phyloP scores from a whole-genome alignment of 164 flowering plant genomes.

The Stephania japonica region DNA sequence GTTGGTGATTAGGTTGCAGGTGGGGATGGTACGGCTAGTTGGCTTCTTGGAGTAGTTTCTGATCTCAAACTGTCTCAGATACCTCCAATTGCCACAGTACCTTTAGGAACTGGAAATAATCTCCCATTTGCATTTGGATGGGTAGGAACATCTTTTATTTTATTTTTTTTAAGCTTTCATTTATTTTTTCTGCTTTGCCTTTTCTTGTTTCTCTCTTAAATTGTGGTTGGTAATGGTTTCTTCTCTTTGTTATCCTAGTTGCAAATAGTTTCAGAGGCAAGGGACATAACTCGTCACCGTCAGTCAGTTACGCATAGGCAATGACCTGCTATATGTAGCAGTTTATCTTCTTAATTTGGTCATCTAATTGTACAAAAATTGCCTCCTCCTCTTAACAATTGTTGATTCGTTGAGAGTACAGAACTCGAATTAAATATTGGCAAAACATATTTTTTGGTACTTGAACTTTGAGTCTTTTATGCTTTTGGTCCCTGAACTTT shows the following conservation, averaged over 20 bases:
- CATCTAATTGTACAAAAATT: not conserved
- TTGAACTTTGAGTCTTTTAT: no score
- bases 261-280: not conserved
- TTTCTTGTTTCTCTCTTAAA: not conserved
- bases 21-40: slow-evolving; percentile 95
- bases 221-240: not conserved
- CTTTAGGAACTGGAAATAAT: slow-evolving; percentile 92
- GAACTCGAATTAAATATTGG: not conserved
- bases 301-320: not conserved
- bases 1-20: slow-evolving; percentile 78
- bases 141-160: slow-evolving; percentile 36
- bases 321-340: not conserved
- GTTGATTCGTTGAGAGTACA: not conserved
- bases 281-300: not conserved
- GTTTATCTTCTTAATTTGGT: not conserved
- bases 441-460: no score
- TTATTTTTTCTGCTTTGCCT: not conserved
- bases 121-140: slow-evolving; percentile 90
- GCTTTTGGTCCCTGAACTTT: no score
- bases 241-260: no score
- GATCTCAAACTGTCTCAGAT: slow-evolving; percentile 77
- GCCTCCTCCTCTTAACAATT: not conserved
- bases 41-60: slow-evolving; percentile 87
- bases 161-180: no score
- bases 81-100: slow-evolving; percentile 91